phyloP scores from a whole-genome alignment of 2,329 filamentous ascomycete species.

The Scortechinia acanthostroma region DNA sequence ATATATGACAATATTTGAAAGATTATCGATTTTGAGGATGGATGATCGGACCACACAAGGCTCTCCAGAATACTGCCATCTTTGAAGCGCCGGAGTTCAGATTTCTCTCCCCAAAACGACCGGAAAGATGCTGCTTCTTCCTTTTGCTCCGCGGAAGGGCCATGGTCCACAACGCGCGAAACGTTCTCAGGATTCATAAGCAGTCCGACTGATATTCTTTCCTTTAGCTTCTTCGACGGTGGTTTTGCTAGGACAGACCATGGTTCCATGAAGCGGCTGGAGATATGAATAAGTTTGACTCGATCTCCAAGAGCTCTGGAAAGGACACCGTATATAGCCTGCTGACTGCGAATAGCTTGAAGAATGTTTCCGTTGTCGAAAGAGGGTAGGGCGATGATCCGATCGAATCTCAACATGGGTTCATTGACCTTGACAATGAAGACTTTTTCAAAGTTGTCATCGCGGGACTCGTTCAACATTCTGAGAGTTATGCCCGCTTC shows the following conservation, averaged over 20 bases:
- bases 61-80: constrained; percentile 91
- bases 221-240: constrained; percentile 16
- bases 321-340: not conserved
- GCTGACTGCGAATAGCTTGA: not conserved
- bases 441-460: constrained; percentile 75
- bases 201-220: constrained; percentile 53
- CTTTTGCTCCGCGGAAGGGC: constrained; percentile 79
- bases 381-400: constrained; percentile 23
- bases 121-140: constrained; percentile 76
- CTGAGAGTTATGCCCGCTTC: constrained; percentile 70
- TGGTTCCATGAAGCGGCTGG: constrained; percentile 21
- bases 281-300: constrained; percentile 58
- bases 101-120: constrained; percentile 88
- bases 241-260: constrained; percentile 38
- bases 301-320: constrained; percentile 68
- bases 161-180: constrained; percentile 75
- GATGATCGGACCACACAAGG: constrained; percentile 71
- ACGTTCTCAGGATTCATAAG: constrained; percentile 68
- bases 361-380: not conserved
- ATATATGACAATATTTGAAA: constrained; percentile 74
- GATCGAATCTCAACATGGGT: constrained; percentile 46
- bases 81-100: constrained; percentile 88
- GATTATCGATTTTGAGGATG: constrained; percentile 55
- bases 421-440: constrained; percentile 66
- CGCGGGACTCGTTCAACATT: constrained; percentile 66